Evolutionary conservation across 208 protist genomes (phyloP).

Genomic region (Trypanosoma theileri): DNA sequence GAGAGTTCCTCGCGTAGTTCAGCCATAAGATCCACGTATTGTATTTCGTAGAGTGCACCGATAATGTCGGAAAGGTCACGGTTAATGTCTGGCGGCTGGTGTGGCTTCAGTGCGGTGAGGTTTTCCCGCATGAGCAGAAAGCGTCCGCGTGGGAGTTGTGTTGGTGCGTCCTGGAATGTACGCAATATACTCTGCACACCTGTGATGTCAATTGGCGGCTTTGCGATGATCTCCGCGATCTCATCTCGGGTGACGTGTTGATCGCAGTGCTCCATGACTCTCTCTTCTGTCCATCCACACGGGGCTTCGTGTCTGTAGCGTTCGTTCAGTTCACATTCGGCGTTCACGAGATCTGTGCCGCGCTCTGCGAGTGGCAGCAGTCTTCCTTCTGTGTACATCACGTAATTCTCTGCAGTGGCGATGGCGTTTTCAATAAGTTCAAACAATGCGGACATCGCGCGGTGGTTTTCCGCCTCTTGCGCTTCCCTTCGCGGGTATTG

Average conservation of each 20-base stretch:
- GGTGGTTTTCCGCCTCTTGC: constrained; percentile 73
- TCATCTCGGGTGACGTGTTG: constrained; percentile 49
- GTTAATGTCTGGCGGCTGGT: constrained; percentile 40
- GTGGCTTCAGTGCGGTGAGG: constrained; percentile 45
- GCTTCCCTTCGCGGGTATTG: constrained; percentile 53
- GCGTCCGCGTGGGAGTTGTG: constrained; percentile 55
- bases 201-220: constrained; percentile 48
- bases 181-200: constrained; percentile 42
- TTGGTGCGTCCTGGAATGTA: constrained; percentile 35
- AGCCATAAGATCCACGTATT: constrained; percentile 59
- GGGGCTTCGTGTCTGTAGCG: constrained; percentile 67
- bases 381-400: constrained; percentile 64
- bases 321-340: constrained; percentile 36
- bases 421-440: constrained; percentile 68
- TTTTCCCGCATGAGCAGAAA: constrained; percentile 66
- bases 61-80: constrained; percentile 51
- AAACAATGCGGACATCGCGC: constrained; percentile 40
- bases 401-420: constrained; percentile 69
- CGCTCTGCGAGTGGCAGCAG: constrained; percentile 52
- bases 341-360: constrained; percentile 33
- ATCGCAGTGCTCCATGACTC: constrained; percentile 58
- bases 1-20: constrained; percentile 63
- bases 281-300: constrained; percentile 72
- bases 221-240: constrained; percentile 42
- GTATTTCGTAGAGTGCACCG: constrained; percentile 69